Base-by-base conservation (phyloP, 768 basidiomycete species). In the Cubamyces lactineus region DNA sequence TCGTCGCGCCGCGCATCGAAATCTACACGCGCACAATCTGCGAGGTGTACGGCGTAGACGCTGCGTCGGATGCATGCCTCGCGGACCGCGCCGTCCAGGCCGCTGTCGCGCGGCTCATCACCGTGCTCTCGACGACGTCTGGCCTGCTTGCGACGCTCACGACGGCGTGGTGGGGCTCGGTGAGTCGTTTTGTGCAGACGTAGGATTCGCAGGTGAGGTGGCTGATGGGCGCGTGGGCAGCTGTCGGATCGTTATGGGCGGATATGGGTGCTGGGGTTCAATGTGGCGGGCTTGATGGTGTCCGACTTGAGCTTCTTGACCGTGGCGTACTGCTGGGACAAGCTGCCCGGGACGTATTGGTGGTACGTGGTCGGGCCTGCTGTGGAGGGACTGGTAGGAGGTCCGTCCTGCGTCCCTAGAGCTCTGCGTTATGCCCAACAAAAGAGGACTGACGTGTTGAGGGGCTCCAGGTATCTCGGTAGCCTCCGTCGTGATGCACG, bases 141-240 rank as follows among this genome's bases (percentile, higher is more conserved):
- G 94, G 94, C 6, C 72, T 92, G 55, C 76, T 96, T 30, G 81
- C 85, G 40, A 90, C 90, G 61, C 68, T 95, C 21, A 93, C 92
- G 1, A 86, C 88, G 16, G 91, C 84, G 4, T 95, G 87, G 84
- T 96, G 94, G 94, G 89, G 90, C 57, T 81, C 88, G 51, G 89
- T 90, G 73, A 73, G 87, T 79, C 38, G 53, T 53, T 12, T 55
- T n/a, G 16, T 24, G n/a, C 2, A 15, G 15, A 5, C 16, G 13
- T 15, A n/a, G 9, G 24, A 9, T 28, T 3, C 28, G 5, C 9
- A 3, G 23, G 5, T 23, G 34, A 17, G 34, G 23, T 8, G 38
- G 23, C 47, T 49, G 38, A 50, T 39, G 11, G 17, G 11, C 2
- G 9, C 8, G 16, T 2, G 47, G 4, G 5, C 43, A 92, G 86